phyloP scores from a whole-genome alignment of 2,329 filamentous ascomycete species.

The Rhytidhysteron rufulum region DNA sequence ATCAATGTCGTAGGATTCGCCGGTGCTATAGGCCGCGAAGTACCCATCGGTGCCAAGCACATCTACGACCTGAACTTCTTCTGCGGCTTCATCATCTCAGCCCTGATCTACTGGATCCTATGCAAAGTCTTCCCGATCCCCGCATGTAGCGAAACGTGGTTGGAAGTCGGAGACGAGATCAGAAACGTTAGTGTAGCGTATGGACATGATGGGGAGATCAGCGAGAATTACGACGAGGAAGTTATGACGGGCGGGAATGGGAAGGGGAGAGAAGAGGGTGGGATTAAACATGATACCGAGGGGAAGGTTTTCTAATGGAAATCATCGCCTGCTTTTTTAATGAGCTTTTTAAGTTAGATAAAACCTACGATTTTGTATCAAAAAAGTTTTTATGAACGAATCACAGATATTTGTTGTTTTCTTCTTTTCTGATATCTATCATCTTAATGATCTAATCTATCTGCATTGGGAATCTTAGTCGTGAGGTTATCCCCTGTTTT shows the following conservation, averaged over 20 bases:
- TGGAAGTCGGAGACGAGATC: constrained; percentile 67
- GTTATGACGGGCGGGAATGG: constrained; percentile 6
- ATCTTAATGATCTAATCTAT: too few species aligned
- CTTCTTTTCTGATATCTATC: too few species aligned
- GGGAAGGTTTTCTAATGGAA: too few species aligned
- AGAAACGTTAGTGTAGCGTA: constrained; percentile 28
- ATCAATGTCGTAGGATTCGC: constrained; percentile 92
- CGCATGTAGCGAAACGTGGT: constrained; percentile 70
- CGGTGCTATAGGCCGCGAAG: constrained; percentile 67
- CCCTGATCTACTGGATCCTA: constrained; percentile 63
- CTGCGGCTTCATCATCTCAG: constrained; percentile 70
- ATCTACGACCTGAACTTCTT: constrained; percentile 94
- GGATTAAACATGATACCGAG: too few species aligned
- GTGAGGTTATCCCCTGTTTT: too few species aligned
- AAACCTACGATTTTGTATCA: too few species aligned
- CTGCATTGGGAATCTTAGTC: too few species aligned
- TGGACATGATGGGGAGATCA: constrained; percentile 9
- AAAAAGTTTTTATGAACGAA: too few species aligned
- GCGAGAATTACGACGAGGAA: constrained; percentile 8
- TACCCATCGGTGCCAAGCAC: constrained; percentile 76
- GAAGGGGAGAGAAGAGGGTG: too few species aligned
- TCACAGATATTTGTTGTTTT: too few species aligned
- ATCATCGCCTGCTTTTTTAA: too few species aligned
- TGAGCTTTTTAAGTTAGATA: too few species aligned
- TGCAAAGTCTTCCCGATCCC: constrained; percentile 69